phyloP scores from a whole-genome alignment of 768 basidiomycete genomes.

The Mycena vitilis region DNA sequence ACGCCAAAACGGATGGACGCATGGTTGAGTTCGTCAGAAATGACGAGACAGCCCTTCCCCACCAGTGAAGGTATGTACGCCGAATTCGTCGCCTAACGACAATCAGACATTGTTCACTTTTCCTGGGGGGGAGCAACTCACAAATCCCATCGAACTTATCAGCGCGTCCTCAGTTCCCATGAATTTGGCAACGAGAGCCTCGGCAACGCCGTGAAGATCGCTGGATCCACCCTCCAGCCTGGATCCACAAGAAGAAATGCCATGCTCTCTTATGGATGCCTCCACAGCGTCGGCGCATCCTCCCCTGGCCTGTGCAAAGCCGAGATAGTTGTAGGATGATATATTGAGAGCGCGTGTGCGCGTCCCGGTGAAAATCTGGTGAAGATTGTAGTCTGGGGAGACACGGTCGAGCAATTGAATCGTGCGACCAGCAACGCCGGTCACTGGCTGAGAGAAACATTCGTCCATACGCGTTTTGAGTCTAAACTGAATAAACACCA shows the following conservation, averaged over 20 bases:
- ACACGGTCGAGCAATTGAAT: conserved; percentile 88
- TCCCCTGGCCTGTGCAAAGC: conserved; percentile 93
- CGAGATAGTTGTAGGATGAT: conserved; percentile 99
- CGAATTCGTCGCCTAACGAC: conserved; percentile 79
- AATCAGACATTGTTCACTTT: background rate
- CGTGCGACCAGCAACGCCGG: conserved; percentile 95
- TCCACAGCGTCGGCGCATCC: conserved; percentile 96
- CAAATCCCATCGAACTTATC: conserved; percentile 92
- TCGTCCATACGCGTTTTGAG: conserved; percentile 95
- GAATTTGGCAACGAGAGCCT: conserved; percentile 91
- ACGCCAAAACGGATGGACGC: conserved; percentile 96
- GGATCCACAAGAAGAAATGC: conserved; percentile 79
- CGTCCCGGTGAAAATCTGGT: conserved; percentile 80
- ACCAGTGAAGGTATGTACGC: conserved; percentile 93
- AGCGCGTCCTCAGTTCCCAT: conserved; percentile 91
- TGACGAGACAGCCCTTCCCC: conserved; percentile 92
- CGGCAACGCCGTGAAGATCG: conserved; percentile 84
- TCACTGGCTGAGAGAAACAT: conserved; percentile 93
- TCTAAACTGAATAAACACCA: too few species aligned
- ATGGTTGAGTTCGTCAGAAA: conserved; percentile 98
- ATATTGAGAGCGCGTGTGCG: conserved; percentile 94
- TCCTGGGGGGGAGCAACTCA: background rate
- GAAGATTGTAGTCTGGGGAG: conserved; percentile 84
- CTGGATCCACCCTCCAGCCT: conserved; percentile 87
- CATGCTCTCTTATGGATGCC: conserved; percentile 82